Percentiles rank a stretch among this genome's conserved stretches.
Conservation (phyloP, 108 stramenopile genomes). For the Cylindrotheca fusiformis region DNA sequence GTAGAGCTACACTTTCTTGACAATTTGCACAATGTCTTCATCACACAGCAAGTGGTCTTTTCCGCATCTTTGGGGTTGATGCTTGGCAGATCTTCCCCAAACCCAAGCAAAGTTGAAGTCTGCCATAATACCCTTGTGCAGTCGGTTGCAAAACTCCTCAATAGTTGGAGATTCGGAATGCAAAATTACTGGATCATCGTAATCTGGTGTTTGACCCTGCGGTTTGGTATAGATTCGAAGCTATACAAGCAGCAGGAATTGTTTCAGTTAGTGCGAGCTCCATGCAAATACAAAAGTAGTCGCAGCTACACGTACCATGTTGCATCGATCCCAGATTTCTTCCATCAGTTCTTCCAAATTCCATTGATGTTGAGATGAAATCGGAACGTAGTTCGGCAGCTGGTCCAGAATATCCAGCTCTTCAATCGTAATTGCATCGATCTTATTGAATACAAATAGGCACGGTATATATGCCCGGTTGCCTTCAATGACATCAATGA, state of each 20-base stretch:
- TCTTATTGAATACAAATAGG: slow-evolving; percentile 93
- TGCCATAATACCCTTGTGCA: slow-evolving; percentile 80
- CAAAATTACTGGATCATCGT: slow-evolving; percentile 96
- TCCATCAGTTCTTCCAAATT: slow-evolving; percentile 94
- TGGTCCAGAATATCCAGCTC: slow-evolving; percentile 97
- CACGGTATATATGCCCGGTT: slow-evolving; percentile 89
- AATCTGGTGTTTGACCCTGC: slow-evolving; percentile 97
- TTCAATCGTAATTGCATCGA: slow-evolving; percentile 92
- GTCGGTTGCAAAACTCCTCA: slow-evolving; percentile 96
- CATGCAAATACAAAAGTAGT: slow-evolving; percentile 2
- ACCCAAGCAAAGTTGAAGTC: slow-evolving; percentile 96
- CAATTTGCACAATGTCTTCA: slow-evolving; percentile 89
- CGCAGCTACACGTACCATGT: slow-evolving; percentile 16
- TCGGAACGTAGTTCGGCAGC: slow-evolving; percentile 97
- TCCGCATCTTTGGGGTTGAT: slow-evolving; percentile 97
- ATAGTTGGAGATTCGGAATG: slow-evolving; percentile 91
- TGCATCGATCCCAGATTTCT: slow-evolving; percentile 83
- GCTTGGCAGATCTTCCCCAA: slow-evolving; percentile 80
- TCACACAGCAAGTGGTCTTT: slow-evolving; percentile 94
- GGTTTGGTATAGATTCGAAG: slow-evolving; percentile 99
- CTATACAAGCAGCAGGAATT: no score
- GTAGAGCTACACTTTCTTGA: slow-evolving; percentile 51
- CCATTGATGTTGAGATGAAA: slow-evolving; percentile 91
- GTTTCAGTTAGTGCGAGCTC: slow-evolving; percentile 47
- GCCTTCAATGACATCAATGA: slow-evolving; percentile 92